Conservation (phyloP, 768 basidiomycete genomes). For the Kwoniella sp. region DNA sequence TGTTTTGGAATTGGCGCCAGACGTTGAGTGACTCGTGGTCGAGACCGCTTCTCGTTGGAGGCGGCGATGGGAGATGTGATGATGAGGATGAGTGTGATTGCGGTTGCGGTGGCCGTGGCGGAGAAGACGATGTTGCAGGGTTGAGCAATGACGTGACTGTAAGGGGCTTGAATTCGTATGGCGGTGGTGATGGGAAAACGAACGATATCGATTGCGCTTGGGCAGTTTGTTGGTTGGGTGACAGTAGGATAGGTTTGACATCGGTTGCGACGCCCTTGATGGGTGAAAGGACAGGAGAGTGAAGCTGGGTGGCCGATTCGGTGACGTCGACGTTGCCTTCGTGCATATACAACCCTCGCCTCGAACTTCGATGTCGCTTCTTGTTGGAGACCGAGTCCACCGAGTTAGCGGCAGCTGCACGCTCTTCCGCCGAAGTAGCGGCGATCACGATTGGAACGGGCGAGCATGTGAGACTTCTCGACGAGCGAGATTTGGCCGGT, state of each 20-base stretch:
- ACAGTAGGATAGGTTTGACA: constrained; percentile 43
- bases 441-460: constrained; percentile 36
- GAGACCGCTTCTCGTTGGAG: constrained; percentile 7
- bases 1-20: constrained; percentile 31
- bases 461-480: constrained; percentile 28
- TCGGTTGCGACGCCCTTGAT: constrained; percentile 26
- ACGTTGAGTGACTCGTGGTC: constrained; percentile 22
- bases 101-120: not conserved
- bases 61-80: constrained; percentile 20
- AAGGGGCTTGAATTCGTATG: constrained; percentile 17
- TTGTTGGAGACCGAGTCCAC: constrained; percentile 17
- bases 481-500: constrained; percentile 17
- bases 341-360: constrained; percentile 49
- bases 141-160: constrained; percentile 20
- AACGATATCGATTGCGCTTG: constrained; percentile 45
- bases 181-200: constrained; percentile 39
- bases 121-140: not conserved
- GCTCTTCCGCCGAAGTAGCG: constrained; percentile 23
- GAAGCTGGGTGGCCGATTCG: constrained; percentile 19
- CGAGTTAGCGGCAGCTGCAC: constrained; percentile 24
- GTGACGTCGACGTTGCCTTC: constrained; percentile 46
- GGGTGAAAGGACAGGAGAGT: constrained; percentile 14
- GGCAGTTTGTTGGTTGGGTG: constrained; percentile 27
- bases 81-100: too few relatives aligned
- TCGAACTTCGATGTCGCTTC: constrained; percentile 33